Evolutionary conservation across 1,284 basidiomycete species (phyloP).

Genomic region (Cutaneotrichosporon cavernicola): DNA sequence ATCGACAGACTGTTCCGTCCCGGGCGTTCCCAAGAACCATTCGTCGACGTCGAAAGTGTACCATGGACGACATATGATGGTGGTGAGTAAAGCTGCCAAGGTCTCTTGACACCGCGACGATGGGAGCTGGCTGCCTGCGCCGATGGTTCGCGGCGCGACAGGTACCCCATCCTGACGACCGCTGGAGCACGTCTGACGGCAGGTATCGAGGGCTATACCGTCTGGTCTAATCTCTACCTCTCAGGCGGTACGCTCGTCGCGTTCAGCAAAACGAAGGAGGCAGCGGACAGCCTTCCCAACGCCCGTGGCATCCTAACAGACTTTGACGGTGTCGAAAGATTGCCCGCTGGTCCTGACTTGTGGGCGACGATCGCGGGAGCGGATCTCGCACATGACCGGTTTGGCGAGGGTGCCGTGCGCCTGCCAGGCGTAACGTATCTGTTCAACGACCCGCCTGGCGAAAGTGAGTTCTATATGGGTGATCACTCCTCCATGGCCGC

Average conservation of each 20-base stretch:
- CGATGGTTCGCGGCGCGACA: background rate
- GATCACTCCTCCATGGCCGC: no score
- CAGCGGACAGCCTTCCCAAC: slow-evolving; percentile 13
- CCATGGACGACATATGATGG: slow-evolving; percentile 35
- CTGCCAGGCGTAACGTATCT: slow-evolving; percentile 44
- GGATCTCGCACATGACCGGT: slow-evolving; percentile 30
- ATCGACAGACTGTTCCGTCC: background rate
- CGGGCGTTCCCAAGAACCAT: slow-evolving; percentile 3
- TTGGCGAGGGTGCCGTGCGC: slow-evolving; percentile 34
- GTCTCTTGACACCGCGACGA: no score
- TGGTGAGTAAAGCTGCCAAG: slow-evolving; percentile 26
- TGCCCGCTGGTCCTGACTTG: slow-evolving; percentile 31
- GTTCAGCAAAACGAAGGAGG: slow-evolving; percentile 17
- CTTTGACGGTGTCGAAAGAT: slow-evolving; percentile 13
- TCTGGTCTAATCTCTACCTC: slow-evolving; percentile 43
- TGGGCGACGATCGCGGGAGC: slow-evolving; percentile 31
- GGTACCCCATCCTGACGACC: background rate
- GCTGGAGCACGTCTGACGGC: slow-evolving; percentile 5
- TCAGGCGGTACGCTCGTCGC: slow-evolving; percentile 27
- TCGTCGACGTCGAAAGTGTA: slow-evolving; percentile 30
- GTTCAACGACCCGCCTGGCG: slow-evolving; percentile 46
- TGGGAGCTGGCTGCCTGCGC: background rate
- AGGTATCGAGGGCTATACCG: slow-evolving; percentile 40
- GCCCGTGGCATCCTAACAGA: slow-evolving; percentile 23
- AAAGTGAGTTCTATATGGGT: slow-evolving; percentile 21